Evolutionary conservation across 2,329 filamentous ascomycete species (phyloP).

Genomic region (Alternaria sp.): DNA sequence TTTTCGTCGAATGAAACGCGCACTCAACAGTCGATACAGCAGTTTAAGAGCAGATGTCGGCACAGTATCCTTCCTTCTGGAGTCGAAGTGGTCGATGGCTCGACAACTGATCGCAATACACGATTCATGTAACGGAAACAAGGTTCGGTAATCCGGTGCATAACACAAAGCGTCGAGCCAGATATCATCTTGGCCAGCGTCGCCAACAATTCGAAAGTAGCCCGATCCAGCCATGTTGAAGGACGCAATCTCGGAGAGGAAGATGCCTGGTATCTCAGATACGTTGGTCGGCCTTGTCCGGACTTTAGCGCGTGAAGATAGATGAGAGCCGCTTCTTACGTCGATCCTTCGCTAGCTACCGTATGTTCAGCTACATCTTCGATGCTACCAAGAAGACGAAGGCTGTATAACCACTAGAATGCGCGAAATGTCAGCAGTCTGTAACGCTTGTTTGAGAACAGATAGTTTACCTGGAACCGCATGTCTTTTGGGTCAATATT

Average conservation of each 20-base stretch:
- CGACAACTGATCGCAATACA: slow-evolving; percentile 31
- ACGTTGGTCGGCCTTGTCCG: slow-evolving; percentile 11
- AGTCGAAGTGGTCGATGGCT: slow-evolving; percentile 16
- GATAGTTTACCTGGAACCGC: slow-evolving; percentile 23
- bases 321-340: slow-evolving; percentile 1
- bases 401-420: slow-evolving; percentile 33
- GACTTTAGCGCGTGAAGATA: neutral
- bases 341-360: slow-evolving; percentile 13
- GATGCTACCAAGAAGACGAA: slow-evolving; percentile 26
- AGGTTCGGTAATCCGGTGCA: slow-evolving; percentile 10
- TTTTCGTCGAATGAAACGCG: slow-evolving; percentile 7
- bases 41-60: slow-evolving; percentile 9
- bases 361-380: slow-evolving; percentile 15
- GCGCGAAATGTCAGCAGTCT: neutral
- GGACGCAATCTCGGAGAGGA: slow-evolving; percentile 26
- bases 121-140: slow-evolving; percentile 34
- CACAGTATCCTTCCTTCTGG: neutral
- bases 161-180: slow-evolving; percentile 25
- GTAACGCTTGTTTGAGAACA: neutral
- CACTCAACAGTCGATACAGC: slow-evolving; percentile 20
- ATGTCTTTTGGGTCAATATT: slow-evolving; percentile 25
- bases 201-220: slow-evolving; percentile 22
- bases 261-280: slow-evolving; percentile 12
- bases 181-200: slow-evolving; percentile 11
- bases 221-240: slow-evolving; percentile 20